phyloP scores from a whole-genome alignment of 176 grass and related monocot genomes.

The Cocos nucifera region DNA sequence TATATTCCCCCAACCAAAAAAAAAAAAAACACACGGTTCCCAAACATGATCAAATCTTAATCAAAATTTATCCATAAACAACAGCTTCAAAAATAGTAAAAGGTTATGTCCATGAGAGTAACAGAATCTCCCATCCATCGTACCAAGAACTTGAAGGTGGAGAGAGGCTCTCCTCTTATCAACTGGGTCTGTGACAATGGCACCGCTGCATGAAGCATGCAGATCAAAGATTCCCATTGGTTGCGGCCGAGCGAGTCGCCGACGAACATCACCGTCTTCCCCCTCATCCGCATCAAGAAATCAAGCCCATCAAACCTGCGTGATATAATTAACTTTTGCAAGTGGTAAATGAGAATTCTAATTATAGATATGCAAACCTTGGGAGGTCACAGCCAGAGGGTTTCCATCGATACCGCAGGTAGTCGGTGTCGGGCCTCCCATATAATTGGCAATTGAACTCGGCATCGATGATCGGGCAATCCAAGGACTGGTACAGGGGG shows the following conservation, averaged over 20 bases:
- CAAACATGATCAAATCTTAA: too few species aligned
- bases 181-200: slow-evolving; percentile 51
- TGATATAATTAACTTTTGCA: too few species aligned
- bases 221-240: slow-evolving; percentile 92
- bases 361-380: slow-evolving; percentile 17
- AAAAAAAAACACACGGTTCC: neutral
- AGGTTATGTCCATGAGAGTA: too few species aligned
- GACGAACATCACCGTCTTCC: slow-evolving; percentile 94
- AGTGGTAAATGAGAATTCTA: neutral
- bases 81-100: too few species aligned
- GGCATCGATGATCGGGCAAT: slow-evolving; percentile 61
- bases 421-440: slow-evolving; percentile 71
- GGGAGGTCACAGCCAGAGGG: slow-evolving; percentile 63
- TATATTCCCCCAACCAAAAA: neutral
- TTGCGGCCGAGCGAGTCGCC: slow-evolving; percentile 86
- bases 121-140: too few species aligned
- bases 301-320: slow-evolving; percentile 61
- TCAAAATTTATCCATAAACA: too few species aligned
- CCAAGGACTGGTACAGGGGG: slow-evolving; percentile 50
- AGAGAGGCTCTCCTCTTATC: slow-evolving; percentile 63
- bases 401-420: slow-evolving; percentile 66
- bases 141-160: slow-evolving; percentile 74
- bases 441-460: slow-evolving; percentile 96
- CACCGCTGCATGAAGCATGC: slow-evolving; percentile 68
- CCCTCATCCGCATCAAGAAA: slow-evolving; percentile 72